Evolutionary conservation across 2,329 filamentous ascomycete genomes (phyloP).

Genomic region (Colletotrichum sp.): DNA sequence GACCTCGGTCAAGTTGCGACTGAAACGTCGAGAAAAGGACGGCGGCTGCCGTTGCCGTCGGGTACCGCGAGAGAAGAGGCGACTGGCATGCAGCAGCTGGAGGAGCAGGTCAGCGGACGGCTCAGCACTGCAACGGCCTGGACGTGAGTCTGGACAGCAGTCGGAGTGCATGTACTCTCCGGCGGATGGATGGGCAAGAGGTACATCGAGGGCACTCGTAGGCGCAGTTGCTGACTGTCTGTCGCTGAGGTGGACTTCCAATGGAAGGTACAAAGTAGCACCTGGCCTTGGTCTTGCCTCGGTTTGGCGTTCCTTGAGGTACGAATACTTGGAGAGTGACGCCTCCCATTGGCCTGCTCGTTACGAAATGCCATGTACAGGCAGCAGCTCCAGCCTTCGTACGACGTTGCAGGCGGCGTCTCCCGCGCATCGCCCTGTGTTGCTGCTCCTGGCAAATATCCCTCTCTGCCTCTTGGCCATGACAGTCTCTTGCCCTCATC

Average conservation of each 20-base stretch:
- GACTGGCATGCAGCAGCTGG: neutral
- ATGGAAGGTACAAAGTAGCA: neutral
- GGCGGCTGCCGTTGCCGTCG: neutral
- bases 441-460: neutral
- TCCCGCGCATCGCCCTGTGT: neutral
- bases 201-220: neutral
- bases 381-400: slow-evolving; percentile 2
- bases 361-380: neutral
- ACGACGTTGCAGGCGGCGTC: slow-evolving; percentile 15
- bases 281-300: neutral
- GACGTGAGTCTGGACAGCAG: neutral
- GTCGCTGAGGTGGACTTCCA: neutral
- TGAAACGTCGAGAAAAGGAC: neutral
- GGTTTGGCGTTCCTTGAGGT: neutral
- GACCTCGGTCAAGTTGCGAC: neutral
- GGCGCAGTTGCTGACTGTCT: neutral
- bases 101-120: neutral
- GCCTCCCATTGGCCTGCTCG: neutral
- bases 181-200: neutral
- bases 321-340: neutral
- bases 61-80: neutral
- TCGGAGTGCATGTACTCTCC: neutral
- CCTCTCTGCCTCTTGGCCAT: neutral
- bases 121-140: neutral
- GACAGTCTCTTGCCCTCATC: neutral